Evolutionary conservation across 1,284 basidiomycete species (phyloP).

Genomic region (Malassezia equina): DNA sequence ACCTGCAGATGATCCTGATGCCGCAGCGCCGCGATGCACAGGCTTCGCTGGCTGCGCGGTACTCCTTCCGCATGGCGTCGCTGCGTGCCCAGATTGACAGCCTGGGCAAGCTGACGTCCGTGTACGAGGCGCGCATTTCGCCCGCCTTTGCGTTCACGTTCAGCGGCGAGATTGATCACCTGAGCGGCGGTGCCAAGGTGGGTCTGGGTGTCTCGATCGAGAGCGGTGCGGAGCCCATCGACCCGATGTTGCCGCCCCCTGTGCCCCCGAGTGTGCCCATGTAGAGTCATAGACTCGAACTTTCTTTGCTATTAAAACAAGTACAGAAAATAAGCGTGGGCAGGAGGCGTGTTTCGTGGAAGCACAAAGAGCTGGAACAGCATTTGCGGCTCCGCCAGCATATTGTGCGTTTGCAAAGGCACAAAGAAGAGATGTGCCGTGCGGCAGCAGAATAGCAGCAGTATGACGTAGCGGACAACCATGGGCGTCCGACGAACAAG

Average conservation of each 20-base stretch:
- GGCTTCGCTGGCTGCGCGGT: constrained; percentile 87
- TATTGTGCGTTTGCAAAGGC: constrained; percentile 33
- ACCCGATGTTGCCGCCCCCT: constrained; percentile 37
- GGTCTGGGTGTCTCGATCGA: constrained; percentile 96
- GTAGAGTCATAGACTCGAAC: constrained; percentile 14
- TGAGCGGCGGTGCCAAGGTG: constrained; percentile 80
- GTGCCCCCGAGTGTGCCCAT: constrained; percentile 43
- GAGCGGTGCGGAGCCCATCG: constrained; percentile 42
- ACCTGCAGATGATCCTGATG: constrained; percentile 64
- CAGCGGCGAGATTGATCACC: constrained; percentile 94
- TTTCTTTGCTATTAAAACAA: constrained; percentile 27
- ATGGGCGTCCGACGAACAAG: constrained; percentile 35
- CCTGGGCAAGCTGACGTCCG: constrained; percentile 70
- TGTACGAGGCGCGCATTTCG: constrained; percentile 89
- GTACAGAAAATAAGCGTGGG: constrained; percentile 30
- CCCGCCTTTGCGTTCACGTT: constrained; percentile 90
- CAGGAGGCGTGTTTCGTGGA: not conserved
- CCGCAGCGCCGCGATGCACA: constrained; percentile 70
- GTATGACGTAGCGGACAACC: constrained; percentile 22
- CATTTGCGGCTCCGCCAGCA: constrained; percentile 40
- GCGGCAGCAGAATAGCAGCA: constrained; percentile 31
- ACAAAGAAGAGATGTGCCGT: constrained; percentile 41
- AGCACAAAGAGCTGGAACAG: constrained; percentile 15
- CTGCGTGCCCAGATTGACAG: constrained; percentile 40
- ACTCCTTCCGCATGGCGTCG: constrained; percentile 84